phyloP scores from a whole-genome alignment of 805 yeast species.

The Saccharomycopsis oosterbeekiorum region DNA sequence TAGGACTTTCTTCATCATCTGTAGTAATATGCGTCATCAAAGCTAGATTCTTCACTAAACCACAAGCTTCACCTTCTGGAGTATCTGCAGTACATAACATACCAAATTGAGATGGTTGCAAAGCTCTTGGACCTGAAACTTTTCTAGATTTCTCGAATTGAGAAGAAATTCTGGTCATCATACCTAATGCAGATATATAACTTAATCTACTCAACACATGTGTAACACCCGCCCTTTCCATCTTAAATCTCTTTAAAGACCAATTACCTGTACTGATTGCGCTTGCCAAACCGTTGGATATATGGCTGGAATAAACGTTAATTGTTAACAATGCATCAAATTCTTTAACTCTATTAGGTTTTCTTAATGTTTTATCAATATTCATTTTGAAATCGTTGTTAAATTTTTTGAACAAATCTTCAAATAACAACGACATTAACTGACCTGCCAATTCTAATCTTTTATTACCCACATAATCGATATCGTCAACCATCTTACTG shows the following conservation, averaged over 20 bases:
- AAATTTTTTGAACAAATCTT: conserved; percentile 94
- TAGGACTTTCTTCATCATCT: conserved; percentile 92
- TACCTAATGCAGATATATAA: conserved; percentile 90
- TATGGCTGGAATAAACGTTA: conserved; percentile 84
- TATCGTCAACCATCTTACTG: conserved; percentile 93
- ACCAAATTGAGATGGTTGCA: conserved; percentile 98
- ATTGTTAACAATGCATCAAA: conserved; percentile 88
- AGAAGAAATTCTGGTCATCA: conserved; percentile 99
- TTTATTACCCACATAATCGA: conserved; percentile 97
- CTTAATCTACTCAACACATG: conserved; percentile 88
- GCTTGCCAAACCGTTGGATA: conserved; percentile 87
- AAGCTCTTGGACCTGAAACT: conserved; percentile 97
- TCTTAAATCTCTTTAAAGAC: conserved; percentile 96
- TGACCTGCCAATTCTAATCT: conserved; percentile 97
- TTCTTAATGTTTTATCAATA: conserved; percentile 86
- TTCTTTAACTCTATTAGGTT: conserved; percentile 90
- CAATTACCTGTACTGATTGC: conserved; percentile 99
- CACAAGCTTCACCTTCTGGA: conserved; percentile 99
- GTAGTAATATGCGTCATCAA: conserved; percentile 98
- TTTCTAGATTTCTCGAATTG: conserved; percentile 97
- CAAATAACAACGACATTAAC: conserved; percentile 86
- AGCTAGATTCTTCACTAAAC: conserved; percentile 92
- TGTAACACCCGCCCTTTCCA: conserved; percentile 99
- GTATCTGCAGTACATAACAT: conserved; percentile 98
- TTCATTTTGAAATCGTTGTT: conserved; percentile 90